Conservation (phyloP, 2,329 filamentous ascomycete species). For the Calonectria crousiana region DNA sequence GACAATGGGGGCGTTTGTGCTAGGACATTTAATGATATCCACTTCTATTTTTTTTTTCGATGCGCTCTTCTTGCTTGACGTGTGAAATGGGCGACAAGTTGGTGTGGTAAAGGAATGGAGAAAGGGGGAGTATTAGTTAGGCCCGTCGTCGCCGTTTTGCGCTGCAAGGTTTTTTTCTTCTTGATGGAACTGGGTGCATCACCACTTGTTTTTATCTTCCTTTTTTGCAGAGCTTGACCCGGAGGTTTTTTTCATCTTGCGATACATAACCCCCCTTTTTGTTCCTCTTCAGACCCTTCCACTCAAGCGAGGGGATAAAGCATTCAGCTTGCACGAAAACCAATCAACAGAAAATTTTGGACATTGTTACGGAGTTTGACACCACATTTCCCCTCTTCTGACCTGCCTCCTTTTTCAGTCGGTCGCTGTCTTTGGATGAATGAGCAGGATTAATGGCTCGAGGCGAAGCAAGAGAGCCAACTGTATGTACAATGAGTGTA, state of each 20-base stretch:
- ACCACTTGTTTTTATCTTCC: slow-evolving; percentile 6
- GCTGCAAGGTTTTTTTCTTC: slow-evolving; percentile 26
- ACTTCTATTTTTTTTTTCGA: slow-evolving; percentile 37
- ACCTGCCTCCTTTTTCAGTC: neutral
- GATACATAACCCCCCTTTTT: neutral
- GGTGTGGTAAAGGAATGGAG: slow-evolving; percentile 9
- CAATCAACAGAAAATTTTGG: slow-evolving; percentile 15
- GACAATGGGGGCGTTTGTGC: slow-evolving; percentile 43
- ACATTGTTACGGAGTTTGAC: slow-evolving; percentile 28
- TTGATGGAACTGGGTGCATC: slow-evolving; percentile 28
- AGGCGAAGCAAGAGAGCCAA: neutral
- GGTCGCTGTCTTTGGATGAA: slow-evolving; percentile 4
- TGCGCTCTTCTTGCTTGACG: slow-evolving; percentile 25
- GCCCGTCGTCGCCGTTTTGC: slow-evolving; percentile 28
- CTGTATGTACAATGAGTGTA: neutral
- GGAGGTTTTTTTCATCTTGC: slow-evolving; percentile 18
- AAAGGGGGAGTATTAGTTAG: slow-evolving; percentile 40
- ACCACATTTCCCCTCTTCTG: neutral
- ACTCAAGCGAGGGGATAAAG: neutral
- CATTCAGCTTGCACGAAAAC: neutral
- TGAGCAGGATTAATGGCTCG: neutral
- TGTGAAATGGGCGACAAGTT: slow-evolving; percentile 13
- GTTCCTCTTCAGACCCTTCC: neutral
- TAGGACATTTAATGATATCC: slow-evolving; percentile 51
- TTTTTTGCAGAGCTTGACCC: neutral